A percentile compares a stretch with the other conserved stretches of the same genome.
These are phyloP conservation scores for Kazachstania sp. DNA, from an alignment of 1,139 yeast genomes.

Conservation along the genomic window DNA sequence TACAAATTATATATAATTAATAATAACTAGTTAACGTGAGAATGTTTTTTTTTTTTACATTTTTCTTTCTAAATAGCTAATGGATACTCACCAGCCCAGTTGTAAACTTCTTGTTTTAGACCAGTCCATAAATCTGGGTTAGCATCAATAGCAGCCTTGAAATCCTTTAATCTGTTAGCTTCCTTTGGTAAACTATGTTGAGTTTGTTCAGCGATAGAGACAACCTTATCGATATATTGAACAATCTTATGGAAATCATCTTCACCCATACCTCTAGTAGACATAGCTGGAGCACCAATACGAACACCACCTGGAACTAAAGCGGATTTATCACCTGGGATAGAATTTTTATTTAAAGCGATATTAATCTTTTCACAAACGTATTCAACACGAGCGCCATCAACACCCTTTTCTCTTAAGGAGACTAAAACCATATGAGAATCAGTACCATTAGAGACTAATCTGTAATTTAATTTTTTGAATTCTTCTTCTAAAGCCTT, in stretches of 20 bases:
- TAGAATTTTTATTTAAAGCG: constrained; percentile 93
- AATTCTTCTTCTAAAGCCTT: constrained; percentile 73
- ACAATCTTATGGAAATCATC: constrained; percentile 81
- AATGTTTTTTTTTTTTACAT: not conserved
- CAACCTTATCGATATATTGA: constrained; percentile 74
- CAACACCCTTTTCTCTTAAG: constrained; percentile 81
- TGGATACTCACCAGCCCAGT: constrained; percentile 93
- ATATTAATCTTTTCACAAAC: constrained; percentile 92
- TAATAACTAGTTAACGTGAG: not conserved
- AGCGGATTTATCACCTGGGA: constrained; percentile 97
- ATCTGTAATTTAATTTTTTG: constrained; percentile 59
- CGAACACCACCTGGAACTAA: constrained; percentile 97
- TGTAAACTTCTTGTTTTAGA: constrained; percentile 70
- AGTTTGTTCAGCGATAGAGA: constrained; percentile 64
- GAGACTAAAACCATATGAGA: constrained; percentile 92
- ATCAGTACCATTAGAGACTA: constrained; percentile 93
- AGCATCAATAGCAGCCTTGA: constrained; percentile 68
- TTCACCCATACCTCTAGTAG: constrained; percentile 90
- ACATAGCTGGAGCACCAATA: constrained; percentile 98
- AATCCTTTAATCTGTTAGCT: constrained; percentile 89
- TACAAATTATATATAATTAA: not conserved
- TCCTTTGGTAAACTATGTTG: constrained; percentile 72
- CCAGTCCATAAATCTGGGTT: constrained; percentile 59
- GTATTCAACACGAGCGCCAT: constrained; percentile 96
- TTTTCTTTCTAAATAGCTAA: constrained; percentile 50